Conservation (phyloP, 768 basidiomycete species). For the Mrakia frigida region DNA sequence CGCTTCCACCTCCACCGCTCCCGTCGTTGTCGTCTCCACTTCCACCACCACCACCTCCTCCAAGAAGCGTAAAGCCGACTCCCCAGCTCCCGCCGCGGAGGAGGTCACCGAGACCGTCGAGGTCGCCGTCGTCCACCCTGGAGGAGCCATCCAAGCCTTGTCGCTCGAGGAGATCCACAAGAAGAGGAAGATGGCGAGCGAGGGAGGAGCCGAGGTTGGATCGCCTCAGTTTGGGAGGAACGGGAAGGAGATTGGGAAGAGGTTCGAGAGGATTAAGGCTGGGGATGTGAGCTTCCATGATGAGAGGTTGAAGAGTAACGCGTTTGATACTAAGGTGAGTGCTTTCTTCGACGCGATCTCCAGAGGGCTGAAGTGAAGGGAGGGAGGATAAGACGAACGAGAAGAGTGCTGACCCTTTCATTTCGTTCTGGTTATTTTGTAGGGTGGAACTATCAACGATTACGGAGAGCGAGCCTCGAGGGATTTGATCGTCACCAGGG, state of each 20-base stretch:
- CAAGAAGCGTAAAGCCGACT: slow-evolving; percentile 31
- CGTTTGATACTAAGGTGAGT: slow-evolving; percentile 71
- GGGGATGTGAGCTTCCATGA: slow-evolving; percentile 55
- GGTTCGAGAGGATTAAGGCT: slow-evolving; percentile 70
- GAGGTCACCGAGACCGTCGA: neutral
- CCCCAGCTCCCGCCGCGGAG: neutral
- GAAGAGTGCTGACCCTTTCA: too few species aligned
- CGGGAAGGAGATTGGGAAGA: slow-evolving; percentile 10
- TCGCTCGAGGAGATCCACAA: slow-evolving; percentile 24
- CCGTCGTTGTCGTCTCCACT: neutral
- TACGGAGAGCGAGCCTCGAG: slow-evolving; percentile 80
- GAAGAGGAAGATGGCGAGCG: slow-evolving; percentile 16
- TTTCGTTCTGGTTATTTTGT: neutral
- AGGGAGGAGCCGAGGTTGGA: neutral
- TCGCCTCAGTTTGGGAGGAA: neutral
- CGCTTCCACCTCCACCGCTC: slow-evolving; percentile 1
- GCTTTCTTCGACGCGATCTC: slow-evolving; percentile 13
- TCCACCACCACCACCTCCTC: slow-evolving; percentile 15
- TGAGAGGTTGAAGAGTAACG: slow-evolving; percentile 60
- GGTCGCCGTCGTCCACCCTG: neutral
- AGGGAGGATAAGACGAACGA: neutral
- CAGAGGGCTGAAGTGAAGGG: neutral
- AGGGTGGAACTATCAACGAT: slow-evolving; percentile 60
- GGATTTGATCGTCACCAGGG: slow-evolving; percentile 88
- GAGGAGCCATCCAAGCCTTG: neutral